Evolutionary conservation across 192 early-diverging fungal genomes (phyloP).

Genomic region (Podila minutissima): DNA sequence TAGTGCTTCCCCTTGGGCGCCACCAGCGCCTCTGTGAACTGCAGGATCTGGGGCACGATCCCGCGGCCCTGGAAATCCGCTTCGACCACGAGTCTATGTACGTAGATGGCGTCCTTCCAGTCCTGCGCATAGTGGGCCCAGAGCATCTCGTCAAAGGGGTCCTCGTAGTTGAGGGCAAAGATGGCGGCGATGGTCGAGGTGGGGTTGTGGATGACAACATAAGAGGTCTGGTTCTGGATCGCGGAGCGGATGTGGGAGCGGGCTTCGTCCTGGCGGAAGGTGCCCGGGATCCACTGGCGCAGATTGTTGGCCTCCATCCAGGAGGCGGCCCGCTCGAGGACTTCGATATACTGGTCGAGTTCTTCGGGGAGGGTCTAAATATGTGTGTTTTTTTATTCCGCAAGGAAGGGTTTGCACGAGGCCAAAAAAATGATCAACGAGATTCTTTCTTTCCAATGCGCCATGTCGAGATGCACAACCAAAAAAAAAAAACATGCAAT

Average conservation of each 20-base stretch:
- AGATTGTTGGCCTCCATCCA: slow-evolving; percentile 48
- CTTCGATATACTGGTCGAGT: slow-evolving; percentile 29
- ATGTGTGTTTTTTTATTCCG: not conserved
- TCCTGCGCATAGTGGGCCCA: slow-evolving; percentile 21
- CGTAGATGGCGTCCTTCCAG: slow-evolving; percentile 46
- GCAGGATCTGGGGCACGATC: slow-evolving; percentile 26
- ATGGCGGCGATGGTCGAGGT: slow-evolving; percentile 31
- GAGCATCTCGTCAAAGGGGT: slow-evolving; percentile 51
- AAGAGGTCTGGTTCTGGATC: slow-evolving; percentile 25
- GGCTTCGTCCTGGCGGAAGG: slow-evolving; percentile 18
- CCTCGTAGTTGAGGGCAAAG: slow-evolving; percentile 36
- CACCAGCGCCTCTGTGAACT: slow-evolving; percentile 28
- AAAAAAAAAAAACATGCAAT: not conserved
- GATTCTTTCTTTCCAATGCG: too few relatives aligned
- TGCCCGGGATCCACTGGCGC: slow-evolving; percentile 46
- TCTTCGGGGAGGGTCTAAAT: slow-evolving; percentile 26
- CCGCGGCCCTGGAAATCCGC: slow-evolving; percentile 28
- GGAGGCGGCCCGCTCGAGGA: slow-evolving; percentile 44
- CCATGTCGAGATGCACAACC: too few relatives aligned
- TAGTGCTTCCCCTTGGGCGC: slow-evolving; percentile 4
- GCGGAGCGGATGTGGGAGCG: slow-evolving; percentile 22
- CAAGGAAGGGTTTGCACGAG: not conserved
- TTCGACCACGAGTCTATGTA: slow-evolving; percentile 46
- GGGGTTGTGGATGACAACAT: slow-evolving; percentile 14
- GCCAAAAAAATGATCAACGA: not conserved